Evolutionary conservation across 1,284 basidiomycete genomes (phyloP), one percentile per base, ranked within the genome.

Genomic region (Phlebopus sp.): DNA sequence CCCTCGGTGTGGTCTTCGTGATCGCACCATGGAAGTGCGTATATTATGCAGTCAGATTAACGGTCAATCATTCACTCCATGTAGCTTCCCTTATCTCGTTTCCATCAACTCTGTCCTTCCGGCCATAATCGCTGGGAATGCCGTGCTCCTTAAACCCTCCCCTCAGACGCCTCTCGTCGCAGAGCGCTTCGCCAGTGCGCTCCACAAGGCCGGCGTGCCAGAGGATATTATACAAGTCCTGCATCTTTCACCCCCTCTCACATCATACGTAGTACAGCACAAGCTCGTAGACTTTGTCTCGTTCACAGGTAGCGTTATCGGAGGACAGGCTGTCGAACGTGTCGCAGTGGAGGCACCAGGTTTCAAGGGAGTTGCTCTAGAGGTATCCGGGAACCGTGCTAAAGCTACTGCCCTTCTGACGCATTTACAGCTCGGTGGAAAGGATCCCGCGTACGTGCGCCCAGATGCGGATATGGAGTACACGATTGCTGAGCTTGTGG

Each of bases 371-470:
- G 84, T 88, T 32, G 86, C 75, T 0, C 71, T 90, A 27, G 90
- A 90, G 76, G 86, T 86, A 56, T 64, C 49, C 14, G 32, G 10
- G 19, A 23, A 19, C 2, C 8, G 38, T 21, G 14, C 10, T 29
- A 8, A 11, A 7, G 18, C 11, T 37, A 31, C 34, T 21, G 23
- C 4, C 8, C 34, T 38, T 48, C 37, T 49, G 13, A 56, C 44
- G 15, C 36, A n/a, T 17, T 27, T 29, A 14, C 73, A 98, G 85
- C 81, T 98, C 14, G 95, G 95, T 4, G 95, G 95, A 1, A 97
- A 97, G 69, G 94, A 97, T 62, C 92, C 95, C 6, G 95, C 95
- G 1, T 98, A 97, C 60, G 93, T 97, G 6, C 77, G 92, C 25
- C 69, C 78, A 1, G 94, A 97, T 62, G 93, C 88, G 1, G 84